phyloP scores from a whole-genome alignment of 2,329 filamentous ascomycete genomes.

The Trichophaea hybrida region DNA sequence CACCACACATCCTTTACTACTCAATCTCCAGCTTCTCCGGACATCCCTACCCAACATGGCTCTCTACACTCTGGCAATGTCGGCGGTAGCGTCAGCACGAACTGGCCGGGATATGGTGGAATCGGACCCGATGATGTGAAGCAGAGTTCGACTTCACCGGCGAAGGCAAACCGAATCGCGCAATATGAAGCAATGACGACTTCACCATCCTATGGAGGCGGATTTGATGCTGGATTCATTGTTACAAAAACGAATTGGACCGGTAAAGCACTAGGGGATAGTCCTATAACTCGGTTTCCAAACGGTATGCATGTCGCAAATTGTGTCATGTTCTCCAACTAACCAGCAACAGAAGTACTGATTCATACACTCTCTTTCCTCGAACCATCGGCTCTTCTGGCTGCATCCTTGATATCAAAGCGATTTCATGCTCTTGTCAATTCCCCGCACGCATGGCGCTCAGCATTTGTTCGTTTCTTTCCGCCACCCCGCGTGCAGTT shows the following conservation, averaged over 20 bases:
- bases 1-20: conserved; percentile 5
- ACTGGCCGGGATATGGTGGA: conserved; percentile 24
- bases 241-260: conserved; percentile 41
- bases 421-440: conserved; percentile 78
- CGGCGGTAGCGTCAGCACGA: not conserved
- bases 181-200: conserved; percentile 40
- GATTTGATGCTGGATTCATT: conserved; percentile 32
- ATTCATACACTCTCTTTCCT: conserved; percentile 85
- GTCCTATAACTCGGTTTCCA: conserved; percentile 49
- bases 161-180: conserved; percentile 35
- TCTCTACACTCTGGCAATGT: conserved; percentile 4
- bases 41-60: conserved; percentile 16
- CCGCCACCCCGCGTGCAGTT: conserved; percentile 34
- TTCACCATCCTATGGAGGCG: conserved; percentile 29
- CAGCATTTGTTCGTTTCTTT: conserved; percentile 83
- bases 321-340: conserved; percentile 3
- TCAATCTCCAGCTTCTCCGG: not conserved
- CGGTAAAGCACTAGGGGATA: conserved; percentile 30
- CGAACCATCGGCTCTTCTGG: conserved; percentile 66
- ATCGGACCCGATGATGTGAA: conserved; percentile 24
- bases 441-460: conserved; percentile 83
- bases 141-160: conserved; percentile 29
- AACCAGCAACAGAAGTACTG: conserved; percentile 55
- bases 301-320: conserved; percentile 49
- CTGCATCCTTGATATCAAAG: conserved; percentile 72